Conservation (phyloP, 164 flowering plant species). For the Magnolia kwangsiensis region DNA sequence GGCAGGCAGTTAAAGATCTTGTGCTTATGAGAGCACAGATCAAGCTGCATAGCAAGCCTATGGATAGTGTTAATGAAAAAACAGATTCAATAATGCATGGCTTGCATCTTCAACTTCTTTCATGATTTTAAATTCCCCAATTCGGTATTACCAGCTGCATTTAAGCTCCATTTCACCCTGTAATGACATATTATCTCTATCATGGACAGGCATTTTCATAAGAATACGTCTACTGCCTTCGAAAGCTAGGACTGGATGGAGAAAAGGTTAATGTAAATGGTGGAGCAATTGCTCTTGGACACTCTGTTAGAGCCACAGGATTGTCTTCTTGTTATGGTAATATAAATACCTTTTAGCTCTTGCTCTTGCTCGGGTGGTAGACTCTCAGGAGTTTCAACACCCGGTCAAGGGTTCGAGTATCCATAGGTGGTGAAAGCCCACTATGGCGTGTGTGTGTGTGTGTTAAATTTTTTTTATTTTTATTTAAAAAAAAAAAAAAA, state of each 20-base stretch:
- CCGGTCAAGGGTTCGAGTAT: too few species aligned
- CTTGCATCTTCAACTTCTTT: neutral
- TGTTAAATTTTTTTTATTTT: too few species aligned
- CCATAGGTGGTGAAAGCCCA: too few species aligned
- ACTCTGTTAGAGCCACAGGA: slow-evolving; percentile 6
- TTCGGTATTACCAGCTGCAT: neutral
- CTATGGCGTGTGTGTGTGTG: too few species aligned
- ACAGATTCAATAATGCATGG: neutral
- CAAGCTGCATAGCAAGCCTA: neutral
- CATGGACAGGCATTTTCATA: slow-evolving; percentile 9
- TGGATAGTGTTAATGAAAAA: neutral
- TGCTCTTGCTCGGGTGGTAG: too few species aligned
- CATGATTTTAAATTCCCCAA: neutral
- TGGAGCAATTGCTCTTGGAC: slow-evolving; percentile 7
- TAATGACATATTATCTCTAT: neutral
- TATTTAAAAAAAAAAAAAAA: too few species aligned
- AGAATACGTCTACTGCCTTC: slow-evolving; percentile 6
- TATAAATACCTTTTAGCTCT: neutral
- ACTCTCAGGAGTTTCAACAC: too few species aligned
- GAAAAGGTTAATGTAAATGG: slow-evolving; percentile 4
- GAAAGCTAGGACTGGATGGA: slow-evolving; percentile 1
- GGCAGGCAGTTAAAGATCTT: too few species aligned
- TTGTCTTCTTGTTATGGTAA: neutral
- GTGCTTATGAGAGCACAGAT: neutral
- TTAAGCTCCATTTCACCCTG: neutral